Conservation (phyloP, 331 rosid species). For the Ulmus americana region DNA sequence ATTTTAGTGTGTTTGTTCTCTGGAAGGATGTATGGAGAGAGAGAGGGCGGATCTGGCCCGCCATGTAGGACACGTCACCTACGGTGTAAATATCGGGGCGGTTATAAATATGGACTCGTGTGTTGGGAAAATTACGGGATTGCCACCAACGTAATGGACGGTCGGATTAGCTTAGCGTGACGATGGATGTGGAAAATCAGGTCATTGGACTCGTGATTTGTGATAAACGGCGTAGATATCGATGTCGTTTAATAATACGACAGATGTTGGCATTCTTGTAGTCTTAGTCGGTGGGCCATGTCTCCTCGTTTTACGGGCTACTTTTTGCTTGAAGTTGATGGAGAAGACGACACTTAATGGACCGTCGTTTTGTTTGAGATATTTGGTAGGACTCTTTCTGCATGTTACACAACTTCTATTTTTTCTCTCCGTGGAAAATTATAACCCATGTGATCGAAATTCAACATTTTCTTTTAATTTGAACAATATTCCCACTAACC, state of each 20-base stretch:
- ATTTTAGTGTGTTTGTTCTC: slow-evolving; percentile 69
- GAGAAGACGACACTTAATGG: neutral
- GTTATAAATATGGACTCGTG: neutral
- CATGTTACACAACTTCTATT: too few species aligned
- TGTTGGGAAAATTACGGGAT: slow-evolving; percentile 10
- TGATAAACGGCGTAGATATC: neutral
- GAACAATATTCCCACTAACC: too few species aligned
- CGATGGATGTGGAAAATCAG: neutral
- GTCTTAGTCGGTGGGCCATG: neutral
- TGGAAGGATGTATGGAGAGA: slow-evolving; percentile 31
- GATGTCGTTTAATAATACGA: neutral
- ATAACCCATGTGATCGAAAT: too few species aligned
- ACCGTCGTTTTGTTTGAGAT: too few species aligned
- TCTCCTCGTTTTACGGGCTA: neutral
- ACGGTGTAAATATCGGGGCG: slow-evolving; percentile 23
- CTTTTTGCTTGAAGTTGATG: neutral
- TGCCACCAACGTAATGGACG: slow-evolving; percentile 13
- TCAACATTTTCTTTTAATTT: too few species aligned
- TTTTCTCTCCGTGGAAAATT: too few species aligned
- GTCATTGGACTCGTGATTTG: neutral
- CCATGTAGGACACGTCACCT: slow-evolving; percentile 41
- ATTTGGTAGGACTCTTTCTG: too few species aligned
- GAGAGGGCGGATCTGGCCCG: slow-evolving; percentile 14
- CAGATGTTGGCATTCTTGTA: too few species aligned
- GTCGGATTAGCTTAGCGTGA: neutral